Base-by-base conservation (phyloP, 176 grass and related monocot species). In the Aegilops sharonensis region DNA sequence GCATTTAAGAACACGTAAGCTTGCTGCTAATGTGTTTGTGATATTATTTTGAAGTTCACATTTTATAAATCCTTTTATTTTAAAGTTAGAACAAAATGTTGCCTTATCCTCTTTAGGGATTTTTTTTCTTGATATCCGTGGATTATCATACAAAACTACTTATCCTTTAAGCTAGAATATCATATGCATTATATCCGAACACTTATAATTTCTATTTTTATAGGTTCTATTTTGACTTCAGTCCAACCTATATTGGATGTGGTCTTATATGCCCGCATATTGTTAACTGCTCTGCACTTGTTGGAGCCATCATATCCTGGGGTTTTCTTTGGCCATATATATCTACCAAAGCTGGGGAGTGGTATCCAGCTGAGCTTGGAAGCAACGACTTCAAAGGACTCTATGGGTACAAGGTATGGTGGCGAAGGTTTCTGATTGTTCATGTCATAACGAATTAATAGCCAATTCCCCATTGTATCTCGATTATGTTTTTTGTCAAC, bases 161-260 rank as follows among this genome's bases (percentile, higher is more conserved):
- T 45, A 20, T 73, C 13, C 9, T 25, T 32, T 72, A 30, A 68
- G 48, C 3, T 81, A 24, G 20, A 61, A 64, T 80, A 54, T 21
- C 17, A 39, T 63, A 9, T 57, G 57, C n/a, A 65, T 74, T 4
- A 72, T 39, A 34, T 2, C 3, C 11, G 29, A 82, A 77, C 23
- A 2, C 63, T 81, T 48, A 69, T 35, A 0, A 42, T n/a, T 88
- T 82, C 24, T 8, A 40, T 73, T 78, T 15, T 90, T 90, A 75
- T 81, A 97, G 94, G 86, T 97, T 97, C 80, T 97, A 97, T 78
- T 97, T 97, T 89, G 92, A 97, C 64, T 97, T 97, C 78, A 94
- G 94, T 78, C 94, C 94, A 17, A 97, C 94, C 11, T 97, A 97
- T 87, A 77, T 97, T 76, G 94, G 94, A 47, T 97, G 94, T 7